Evolutionary conservation across 495 filamentous ascomycete genomes (phyloP).

Genomic region (Pyrenula aspistea): DNA sequence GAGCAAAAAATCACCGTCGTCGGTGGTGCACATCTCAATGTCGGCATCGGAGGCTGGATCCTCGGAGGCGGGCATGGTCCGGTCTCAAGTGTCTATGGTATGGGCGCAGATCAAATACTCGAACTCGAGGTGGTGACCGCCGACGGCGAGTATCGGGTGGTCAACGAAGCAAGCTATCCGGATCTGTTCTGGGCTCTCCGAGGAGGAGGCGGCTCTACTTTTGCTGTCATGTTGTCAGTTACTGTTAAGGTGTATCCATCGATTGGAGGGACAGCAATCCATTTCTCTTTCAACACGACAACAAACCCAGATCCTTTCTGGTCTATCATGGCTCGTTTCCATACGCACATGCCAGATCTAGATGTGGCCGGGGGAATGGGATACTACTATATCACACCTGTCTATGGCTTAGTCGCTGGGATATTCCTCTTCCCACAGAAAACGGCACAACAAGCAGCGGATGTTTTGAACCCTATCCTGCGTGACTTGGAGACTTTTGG

Average conservation of each 20-base stretch:
- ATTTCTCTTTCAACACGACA: not conserved
- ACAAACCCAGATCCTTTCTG: not conserved
- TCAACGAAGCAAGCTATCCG: conserved; percentile 29
- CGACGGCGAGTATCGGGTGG: conserved; percentile 27
- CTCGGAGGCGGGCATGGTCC: conserved; percentile 11
- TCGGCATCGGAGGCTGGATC: conserved; percentile 14
- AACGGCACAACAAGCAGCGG: not conserved
- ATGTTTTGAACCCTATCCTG: not conserved
- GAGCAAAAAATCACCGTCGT: conserved; percentile 35
- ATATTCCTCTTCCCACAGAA: not conserved
- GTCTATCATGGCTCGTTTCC: not conserved
- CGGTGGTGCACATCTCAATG: conserved; percentile 33
- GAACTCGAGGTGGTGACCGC: conserved; percentile 32
- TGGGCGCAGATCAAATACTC: conserved; percentile 12
- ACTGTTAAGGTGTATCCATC: not conserved
- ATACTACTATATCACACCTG: not conserved
- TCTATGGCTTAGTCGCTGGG: not conserved
- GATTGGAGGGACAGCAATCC: not conserved
- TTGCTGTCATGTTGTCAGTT: conserved; percentile 19
- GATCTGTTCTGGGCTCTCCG: conserved; percentile 41
- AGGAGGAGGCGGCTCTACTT: conserved; percentile 25
- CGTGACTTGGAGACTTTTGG: not conserved
- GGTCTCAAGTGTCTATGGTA: conserved; percentile 8
- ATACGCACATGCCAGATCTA: not conserved
- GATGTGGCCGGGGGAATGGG: not conserved